Conservation (phyloP, 2,329 filamentous ascomycete species). For the Claviceps cyperi region DNA sequence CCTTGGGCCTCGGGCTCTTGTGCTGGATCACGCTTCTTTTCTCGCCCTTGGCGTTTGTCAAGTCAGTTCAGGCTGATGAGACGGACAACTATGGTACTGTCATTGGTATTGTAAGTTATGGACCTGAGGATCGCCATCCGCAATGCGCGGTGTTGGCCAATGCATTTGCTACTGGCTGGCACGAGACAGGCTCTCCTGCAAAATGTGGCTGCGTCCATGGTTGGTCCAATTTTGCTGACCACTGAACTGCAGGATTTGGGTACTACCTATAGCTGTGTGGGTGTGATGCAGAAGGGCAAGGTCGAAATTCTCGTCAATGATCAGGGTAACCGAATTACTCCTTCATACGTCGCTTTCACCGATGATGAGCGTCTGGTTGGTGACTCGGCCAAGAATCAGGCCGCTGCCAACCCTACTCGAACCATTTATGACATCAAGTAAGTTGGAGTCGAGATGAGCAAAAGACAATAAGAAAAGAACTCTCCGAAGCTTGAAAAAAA, state of each 20-base stretch:
- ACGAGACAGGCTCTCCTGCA: not conserved
- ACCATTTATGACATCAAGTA: slow-evolving; percentile 77
- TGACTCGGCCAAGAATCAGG: slow-evolving; percentile 96
- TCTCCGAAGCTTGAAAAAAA: not conserved
- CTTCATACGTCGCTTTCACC: slow-evolving; percentile 91
- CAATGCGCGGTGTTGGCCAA: not conserved
- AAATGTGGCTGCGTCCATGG: not conserved
- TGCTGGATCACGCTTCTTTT: slow-evolving; percentile 88
- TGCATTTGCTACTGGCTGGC: not conserved
- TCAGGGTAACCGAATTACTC: slow-evolving; percentile 92
- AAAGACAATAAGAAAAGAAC: no score
- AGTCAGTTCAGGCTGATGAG: slow-evolving; percentile 59
- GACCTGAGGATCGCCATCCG: no score
- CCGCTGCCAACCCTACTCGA: slow-evolving; percentile 59
- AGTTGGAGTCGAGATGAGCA: slow-evolving; percentile 21
- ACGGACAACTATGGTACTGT: slow-evolving; percentile 73
- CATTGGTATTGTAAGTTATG: slow-evolving; percentile 64
- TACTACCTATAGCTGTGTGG: slow-evolving; percentile 80
- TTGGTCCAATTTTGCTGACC: not conserved
- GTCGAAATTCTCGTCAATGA: slow-evolving; percentile 94
- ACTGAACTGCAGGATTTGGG: slow-evolving; percentile 49
- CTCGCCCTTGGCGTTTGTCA: slow-evolving; percentile 71
- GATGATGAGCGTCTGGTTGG: slow-evolving; percentile 94
- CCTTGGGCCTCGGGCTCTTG: slow-evolving; percentile 73
- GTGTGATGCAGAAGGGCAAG: slow-evolving; percentile 91